These are phyloP conservation scores for Geotrichum cucujoidarum DNA, from an alignment of 1,139 yeast species.

Conservation along the genomic window DNA sequence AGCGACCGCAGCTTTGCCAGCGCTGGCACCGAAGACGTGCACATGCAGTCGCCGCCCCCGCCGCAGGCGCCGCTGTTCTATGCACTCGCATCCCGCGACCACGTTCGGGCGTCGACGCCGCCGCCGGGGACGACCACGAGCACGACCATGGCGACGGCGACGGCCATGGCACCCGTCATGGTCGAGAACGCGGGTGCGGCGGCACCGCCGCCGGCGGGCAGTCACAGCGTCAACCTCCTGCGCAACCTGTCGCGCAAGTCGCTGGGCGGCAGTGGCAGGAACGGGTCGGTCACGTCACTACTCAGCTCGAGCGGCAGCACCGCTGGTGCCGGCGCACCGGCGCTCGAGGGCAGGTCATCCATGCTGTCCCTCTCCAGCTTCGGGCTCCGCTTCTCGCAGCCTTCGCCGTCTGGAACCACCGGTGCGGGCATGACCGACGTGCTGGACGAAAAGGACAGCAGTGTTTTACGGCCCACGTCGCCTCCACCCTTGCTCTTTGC, in stretches of 20 bases:
- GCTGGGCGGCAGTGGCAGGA: slow-evolving; percentile 2
- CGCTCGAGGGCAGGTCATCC: slow-evolving; percentile 5
- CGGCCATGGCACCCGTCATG: slow-evolving; percentile 3
- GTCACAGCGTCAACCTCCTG: slow-evolving; percentile 1
- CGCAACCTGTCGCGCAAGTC: slow-evolving; percentile 12
- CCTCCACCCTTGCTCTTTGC: slow-evolving; percentile 3
- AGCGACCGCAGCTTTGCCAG: background rate
- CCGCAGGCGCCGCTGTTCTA: background rate
- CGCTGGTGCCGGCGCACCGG: background rate
- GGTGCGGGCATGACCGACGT: background rate
- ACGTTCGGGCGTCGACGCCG: background rate
- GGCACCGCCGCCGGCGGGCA: background rate
- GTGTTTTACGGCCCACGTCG: background rate
- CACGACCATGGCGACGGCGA: slow-evolving; percentile 9
- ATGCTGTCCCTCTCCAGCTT: slow-evolving; percentile 10
- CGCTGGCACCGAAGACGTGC: background rate
- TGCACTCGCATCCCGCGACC: slow-evolving; percentile 2
- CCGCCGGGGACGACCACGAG: background rate
- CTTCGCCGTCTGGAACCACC: background rate
- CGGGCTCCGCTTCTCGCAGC: slow-evolving; percentile 1
- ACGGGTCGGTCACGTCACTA: slow-evolving; percentile 1
- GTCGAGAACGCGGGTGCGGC: background rate
- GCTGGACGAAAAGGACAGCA: background rate
- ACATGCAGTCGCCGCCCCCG: background rate
- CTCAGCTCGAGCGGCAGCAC: background rate